Percentiles rank a stretch among this genome's conserved stretches.
These are phyloP conservation scores for Monosporascus sp. DNA, from an alignment of 2,329 filamentous ascomycete genomes.

Conservation along the genomic window DNA sequence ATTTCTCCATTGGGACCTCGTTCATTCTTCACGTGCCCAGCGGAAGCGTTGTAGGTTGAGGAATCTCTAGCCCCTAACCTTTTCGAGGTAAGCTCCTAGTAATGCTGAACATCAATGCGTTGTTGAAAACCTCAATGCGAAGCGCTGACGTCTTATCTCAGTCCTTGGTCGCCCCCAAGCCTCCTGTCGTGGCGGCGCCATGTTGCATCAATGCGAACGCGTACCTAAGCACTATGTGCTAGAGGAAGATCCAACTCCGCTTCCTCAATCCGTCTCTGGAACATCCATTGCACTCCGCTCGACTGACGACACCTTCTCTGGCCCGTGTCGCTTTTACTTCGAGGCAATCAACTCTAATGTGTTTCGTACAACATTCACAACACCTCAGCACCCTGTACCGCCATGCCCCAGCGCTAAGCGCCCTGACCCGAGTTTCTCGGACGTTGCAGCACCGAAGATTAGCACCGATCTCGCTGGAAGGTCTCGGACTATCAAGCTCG, in stretches of 20 bases:
- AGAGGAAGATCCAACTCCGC: slow-evolving; percentile 5
- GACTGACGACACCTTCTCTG: slow-evolving; percentile 26
- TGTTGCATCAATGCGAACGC: slow-evolving; percentile 17
- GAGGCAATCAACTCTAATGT: slow-evolving; percentile 57
- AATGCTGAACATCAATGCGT: too few relatives aligned
- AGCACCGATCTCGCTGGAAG: slow-evolving; percentile 27
- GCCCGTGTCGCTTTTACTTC: slow-evolving; percentile 53
- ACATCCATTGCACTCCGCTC: slow-evolving; percentile 37
- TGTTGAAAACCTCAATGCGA: too few relatives aligned
- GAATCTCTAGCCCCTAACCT: too few relatives aligned
- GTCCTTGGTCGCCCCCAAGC: too few relatives aligned
- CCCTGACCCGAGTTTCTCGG: slow-evolving; percentile 32
- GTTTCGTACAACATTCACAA: slow-evolving; percentile 64
- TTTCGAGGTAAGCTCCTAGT: too few relatives aligned
- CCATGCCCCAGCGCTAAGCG: slow-evolving; percentile 56
- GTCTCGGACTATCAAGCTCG: slow-evolving; percentile 39
- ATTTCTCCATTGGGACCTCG: too few relatives aligned
- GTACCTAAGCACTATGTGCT: slow-evolving; percentile 22
- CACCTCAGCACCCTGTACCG: slow-evolving; percentile 55
- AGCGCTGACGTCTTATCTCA: too few relatives aligned
- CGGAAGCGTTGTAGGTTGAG: too few relatives aligned
- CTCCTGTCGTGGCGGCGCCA: slow-evolving; percentile 8
- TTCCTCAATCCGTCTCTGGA: background rate
- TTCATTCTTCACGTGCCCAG: too few relatives aligned
- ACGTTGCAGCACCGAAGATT: slow-evolving; percentile 21